Base-by-base conservation (phyloP, 345 rosid genomes). In the Erucastrum elatum region DNA sequence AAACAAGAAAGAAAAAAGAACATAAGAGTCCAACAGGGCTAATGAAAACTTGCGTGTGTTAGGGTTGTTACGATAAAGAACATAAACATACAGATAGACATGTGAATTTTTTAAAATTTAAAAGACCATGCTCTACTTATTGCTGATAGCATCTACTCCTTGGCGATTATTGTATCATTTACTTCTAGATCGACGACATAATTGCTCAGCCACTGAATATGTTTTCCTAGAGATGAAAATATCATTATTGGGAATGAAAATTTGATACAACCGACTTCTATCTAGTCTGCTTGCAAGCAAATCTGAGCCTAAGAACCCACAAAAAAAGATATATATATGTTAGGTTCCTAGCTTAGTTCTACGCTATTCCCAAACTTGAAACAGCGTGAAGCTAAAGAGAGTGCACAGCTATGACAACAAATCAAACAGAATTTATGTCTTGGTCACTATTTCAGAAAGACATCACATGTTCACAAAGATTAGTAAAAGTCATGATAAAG, bases 1-100 rank as follows among this genome's bases (percentile, higher is more conserved):
- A 91, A 86, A 37, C 8, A 41, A 10, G 87, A 88, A 80, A 84
- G 86, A 80, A 76, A 76, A 67, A 87, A 56, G n/a, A 86, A 84
- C 41, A 81, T 82, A 35, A 53, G 85, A 84, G 74, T 82, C 89
- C 7, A 87, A 86, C 85, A 88, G 83, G 63, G 30, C 63, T 58
- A 58, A 4, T 58, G 31, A 46, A 46, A 58, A 58, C 63, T 58
- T 21, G 31, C 1, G 30, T 10, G 10, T 30, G 29, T 25, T 10
- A 9, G 11, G 30, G 63, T 25, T 58, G 31, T 9, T 31, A 21
- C 25, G 30, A 58, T 58, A 58, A 58, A 26, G 30, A 25, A 25
- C 31, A 58, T 58, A 58, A 58, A 58, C n/a, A 56, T 56, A 58
- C 17, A 55, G 27, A 16, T 16, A 16, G 27, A 55, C 9, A 56